Percentiles rank a stretch among this genome's conserved stretches.
Conservation (phyloP, 345 rosid genomes). For the Salix brachista region DNA sequence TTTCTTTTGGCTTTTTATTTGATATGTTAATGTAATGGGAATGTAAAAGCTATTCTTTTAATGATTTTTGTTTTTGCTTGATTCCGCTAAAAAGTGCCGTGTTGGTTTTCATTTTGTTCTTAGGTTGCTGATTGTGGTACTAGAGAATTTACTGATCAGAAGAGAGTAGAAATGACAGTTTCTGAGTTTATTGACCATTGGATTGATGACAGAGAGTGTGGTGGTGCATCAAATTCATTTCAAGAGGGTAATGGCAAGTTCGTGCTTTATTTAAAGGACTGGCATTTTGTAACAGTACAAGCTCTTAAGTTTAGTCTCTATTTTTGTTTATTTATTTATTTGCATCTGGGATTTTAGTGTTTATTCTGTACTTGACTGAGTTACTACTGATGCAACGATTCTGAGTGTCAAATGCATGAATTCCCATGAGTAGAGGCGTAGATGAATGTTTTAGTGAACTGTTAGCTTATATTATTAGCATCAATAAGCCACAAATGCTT, state of each 20-base stretch:
- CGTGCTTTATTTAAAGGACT: constrained; percentile 77
- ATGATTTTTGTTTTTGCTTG: background rate
- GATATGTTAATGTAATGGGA: no score
- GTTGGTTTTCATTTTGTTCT: background rate
- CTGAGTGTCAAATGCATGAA: no score
- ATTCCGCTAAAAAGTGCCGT: background rate
- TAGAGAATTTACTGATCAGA: constrained; percentile 83
- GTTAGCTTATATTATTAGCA: no score
- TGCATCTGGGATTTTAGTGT: background rate
- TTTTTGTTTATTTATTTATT: background rate
- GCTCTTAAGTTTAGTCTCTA: background rate
- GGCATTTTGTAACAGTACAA: constrained; percentile 62
- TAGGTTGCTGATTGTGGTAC: constrained; percentile 84
- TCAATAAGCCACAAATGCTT: no score
- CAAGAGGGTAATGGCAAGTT: constrained; percentile 25
- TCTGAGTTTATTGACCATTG: constrained; percentile 55
- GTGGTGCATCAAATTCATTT: constrained; percentile 1
- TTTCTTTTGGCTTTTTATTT: no score
- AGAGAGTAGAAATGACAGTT: constrained; percentile 76
- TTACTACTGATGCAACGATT: background rate
- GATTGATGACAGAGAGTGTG: constrained; percentile 15
- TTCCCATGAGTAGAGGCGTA: no score
- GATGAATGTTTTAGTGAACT: no score
- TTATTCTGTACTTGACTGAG: background rate
- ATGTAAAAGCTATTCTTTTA: background rate